Evolutionary conservation across 2,329 filamentous ascomycete species (phyloP), one percentile per base, ranked within the genome.

Genomic region (Hypoxylon sp.): DNA sequence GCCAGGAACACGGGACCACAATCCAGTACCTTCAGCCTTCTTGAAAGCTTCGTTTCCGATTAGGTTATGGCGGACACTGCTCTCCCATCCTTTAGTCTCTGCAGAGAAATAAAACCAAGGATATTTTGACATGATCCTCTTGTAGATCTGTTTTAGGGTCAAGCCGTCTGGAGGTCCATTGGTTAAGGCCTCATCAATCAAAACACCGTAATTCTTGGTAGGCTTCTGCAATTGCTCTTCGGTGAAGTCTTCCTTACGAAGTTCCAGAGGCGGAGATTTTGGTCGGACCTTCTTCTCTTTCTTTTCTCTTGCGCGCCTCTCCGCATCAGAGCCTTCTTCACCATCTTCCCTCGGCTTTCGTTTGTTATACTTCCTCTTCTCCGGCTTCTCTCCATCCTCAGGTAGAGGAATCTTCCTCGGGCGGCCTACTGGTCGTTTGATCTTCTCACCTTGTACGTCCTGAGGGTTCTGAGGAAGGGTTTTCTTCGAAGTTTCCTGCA

Each of bases 351-450:
- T 85, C 6, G 84, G 82, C 73, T 86, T 89, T 56, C 88, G 81
- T 58, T 88, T 87, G 68, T 88, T 90, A 75, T 90, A 90, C 71
- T 88, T 89, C 64, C 88, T 83, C 78, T 90, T 90, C 77, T 90
- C 87, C 1, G 84, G 83, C 61, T 81, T 82, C 46, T 86, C 84
- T 1, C 80, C 81, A n/a, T 84, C 81, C 41, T 90, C 88, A 3
- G 86, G 86, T 9, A 85, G 72, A 4, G 88, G 87, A 68, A 90
- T 86, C 72, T 90, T 90, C 65, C 88, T 81, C 1, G 88, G 88
- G 27, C 88, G 85, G 6, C 88, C 88, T 39, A 90, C 88, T 69
- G 89, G 90, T 43, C 88, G 83, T 79, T 90, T 90, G 58, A 85
- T 78, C 11, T 83, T 83, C 63, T 86, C 84, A 16, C 19, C 51